Evolutionary conservation across 805 yeast species (phyloP).

Genomic region (Blastobotrys chiropterorum): DNA sequence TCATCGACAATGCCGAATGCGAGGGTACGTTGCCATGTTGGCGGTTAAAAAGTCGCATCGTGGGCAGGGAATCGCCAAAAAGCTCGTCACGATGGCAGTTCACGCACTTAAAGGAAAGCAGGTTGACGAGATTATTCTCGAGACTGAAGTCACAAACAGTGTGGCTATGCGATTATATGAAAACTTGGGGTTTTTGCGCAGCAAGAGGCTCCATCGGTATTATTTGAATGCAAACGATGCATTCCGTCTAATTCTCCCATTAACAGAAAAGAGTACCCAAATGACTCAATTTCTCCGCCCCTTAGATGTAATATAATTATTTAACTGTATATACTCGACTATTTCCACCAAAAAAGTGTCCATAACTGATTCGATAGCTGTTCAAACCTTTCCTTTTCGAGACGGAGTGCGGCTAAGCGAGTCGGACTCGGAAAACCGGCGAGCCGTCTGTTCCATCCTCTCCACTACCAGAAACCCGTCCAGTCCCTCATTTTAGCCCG

Average conservation of each 20-base stretch:
- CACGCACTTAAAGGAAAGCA: conserved; percentile 54
- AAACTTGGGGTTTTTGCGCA: conserved; percentile 66
- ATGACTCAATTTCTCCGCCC: conserved; percentile 23
- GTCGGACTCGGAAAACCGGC: too few species aligned
- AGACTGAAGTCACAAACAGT: conserved; percentile 77
- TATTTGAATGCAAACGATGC: conserved; percentile 93
- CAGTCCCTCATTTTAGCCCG: too few species aligned
- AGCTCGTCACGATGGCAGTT: conserved; percentile 56
- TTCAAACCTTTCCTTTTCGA: too few species aligned
- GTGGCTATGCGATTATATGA: conserved; percentile 69
- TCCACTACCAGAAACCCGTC: too few species aligned
- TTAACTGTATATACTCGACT: too few species aligned
- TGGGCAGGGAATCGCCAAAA: conserved; percentile 77
- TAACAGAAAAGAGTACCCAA: conserved; percentile 50
- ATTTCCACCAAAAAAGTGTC: too few species aligned
- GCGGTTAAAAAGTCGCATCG: conserved; percentile 71
- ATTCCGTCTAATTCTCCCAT: conserved; percentile 74
- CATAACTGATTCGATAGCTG: too few species aligned
- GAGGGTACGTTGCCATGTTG: conserved; percentile 97
- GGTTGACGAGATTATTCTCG: conserved; percentile 89
- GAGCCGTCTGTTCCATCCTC: too few species aligned
- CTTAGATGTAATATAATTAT: neutral
- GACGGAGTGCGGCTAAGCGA: too few species aligned
- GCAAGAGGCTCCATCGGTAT: conserved; percentile 75
- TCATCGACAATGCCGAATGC: conserved; percentile 62